Base-by-base conservation (phyloP, 805 yeast species). In the Metschnikowia arizonensis region DNA sequence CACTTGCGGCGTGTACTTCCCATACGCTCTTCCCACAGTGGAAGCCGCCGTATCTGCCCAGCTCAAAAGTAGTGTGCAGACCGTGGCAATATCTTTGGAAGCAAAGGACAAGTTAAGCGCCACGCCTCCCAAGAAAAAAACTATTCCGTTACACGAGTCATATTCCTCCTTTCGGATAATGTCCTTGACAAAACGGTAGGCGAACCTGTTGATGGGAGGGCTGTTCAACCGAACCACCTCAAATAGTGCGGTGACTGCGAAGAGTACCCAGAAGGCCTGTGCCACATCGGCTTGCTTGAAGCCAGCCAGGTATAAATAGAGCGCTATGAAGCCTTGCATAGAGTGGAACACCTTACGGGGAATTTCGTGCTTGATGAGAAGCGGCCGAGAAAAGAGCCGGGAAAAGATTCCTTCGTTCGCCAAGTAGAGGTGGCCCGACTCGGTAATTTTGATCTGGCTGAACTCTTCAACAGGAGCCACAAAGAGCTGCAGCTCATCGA, bases 1-100 rank as follows among this genome's bases (percentile, higher is more conserved):
- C 17, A 91, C 64, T 58, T 83, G 81, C 33, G 95, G 95, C 6
- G 97, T 88, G 52, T 83, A 74, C 57, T 85, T 77, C 7, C 98
- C 98, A 62, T 69, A 91, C 45, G 77, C 78, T 53, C 99, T 76
- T 32, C 99, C 99, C 59, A 90, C 67, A 0, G 97, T 88, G 3
- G 97, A 88, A 2, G 99, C 99, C 2, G 97, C 91, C 8, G 98
- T 88, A 61, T 93, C 99, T 4, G 96, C 89, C 98, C 98, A 93
- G 59, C 97, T 86, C 50, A 93, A 76, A 41, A 91, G 70, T 52
- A 89, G 72, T 3, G 89, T 81, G 18, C 95, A 74, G 69, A 88
- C 74, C 23, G 90, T 70, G 0, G 83, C 73, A 40, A 93, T 82
- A 58, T 93, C 99, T 65, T 88, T 88, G 11, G 91, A 82, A 56